These are phyloP conservation scores for Ensete glaucum DNA, from an alignment of 176 grass and related monocot species.

Conservation along the genomic window DNA sequence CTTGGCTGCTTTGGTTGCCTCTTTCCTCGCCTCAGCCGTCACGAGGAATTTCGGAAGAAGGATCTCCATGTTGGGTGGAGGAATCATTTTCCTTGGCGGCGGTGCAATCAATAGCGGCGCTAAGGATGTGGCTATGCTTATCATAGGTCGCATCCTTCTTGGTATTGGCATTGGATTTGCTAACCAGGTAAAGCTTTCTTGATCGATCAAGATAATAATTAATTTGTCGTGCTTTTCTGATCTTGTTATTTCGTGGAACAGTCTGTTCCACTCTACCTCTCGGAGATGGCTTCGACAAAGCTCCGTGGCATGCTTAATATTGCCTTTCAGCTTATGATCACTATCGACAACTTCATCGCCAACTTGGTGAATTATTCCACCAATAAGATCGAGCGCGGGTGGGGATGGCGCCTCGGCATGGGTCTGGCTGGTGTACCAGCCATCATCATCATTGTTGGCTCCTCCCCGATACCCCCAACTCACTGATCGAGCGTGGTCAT, in stretches of 20 bases:
- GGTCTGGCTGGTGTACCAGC: no score
- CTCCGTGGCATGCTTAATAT: not conserved
- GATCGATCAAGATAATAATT: no score
- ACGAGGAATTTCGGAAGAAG: not conserved
- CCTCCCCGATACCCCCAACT: not conserved
- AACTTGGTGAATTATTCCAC: not conserved
- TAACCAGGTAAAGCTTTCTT: no score
- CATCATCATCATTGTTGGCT: not conserved
- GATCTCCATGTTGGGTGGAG: not conserved
- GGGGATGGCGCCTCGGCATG: not conserved
- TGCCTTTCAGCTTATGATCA: not conserved
- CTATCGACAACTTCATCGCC: not conserved
- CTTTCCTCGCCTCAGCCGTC: not conserved
- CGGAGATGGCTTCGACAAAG: not conserved
- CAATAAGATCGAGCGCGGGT: not conserved
- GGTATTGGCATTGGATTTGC: not conserved
- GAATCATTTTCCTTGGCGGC: not conserved
- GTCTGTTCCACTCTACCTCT: not conserved
- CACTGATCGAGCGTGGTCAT: not conserved
- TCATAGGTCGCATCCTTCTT: not conserved
- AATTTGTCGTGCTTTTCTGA: no score
- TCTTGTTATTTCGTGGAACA: not conserved
- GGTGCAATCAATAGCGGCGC: not conserved
- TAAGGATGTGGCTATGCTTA: not conserved
- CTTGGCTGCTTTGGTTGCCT: not conserved